Base-by-base conservation (phyloP, 2,329 filamentous ascomycete genomes). In the Elsinoe arachidis region DNA sequence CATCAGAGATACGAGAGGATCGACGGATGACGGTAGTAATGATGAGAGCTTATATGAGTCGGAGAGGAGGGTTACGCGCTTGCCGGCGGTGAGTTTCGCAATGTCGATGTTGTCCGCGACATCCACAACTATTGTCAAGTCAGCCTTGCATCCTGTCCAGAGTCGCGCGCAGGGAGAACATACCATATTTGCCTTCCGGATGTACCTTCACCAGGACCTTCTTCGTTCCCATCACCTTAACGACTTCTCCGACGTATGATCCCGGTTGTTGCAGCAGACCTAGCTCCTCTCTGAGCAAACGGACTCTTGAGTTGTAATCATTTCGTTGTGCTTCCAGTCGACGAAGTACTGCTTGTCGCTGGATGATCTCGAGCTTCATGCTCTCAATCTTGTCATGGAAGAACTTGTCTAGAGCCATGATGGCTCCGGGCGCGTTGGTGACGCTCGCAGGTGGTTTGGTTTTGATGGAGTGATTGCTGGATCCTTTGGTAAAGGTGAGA, bases 361-460 rank as follows among this genome's bases (percentile, higher is more conserved):
- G 92, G 73, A 99, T 92, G 73, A 99, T 99, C 83, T 99, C 92
- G 73, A 99, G 90, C 87, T 97, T 97, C 88, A 97, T 96, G 73
- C 88, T 86, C 88, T 99, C 93, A 77, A 97, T 97, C 82, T 99
- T 99, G 81, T 97, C 97, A 78, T 93, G 89, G 76, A 95, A 99
- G 79, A 96, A 99, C 76, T 88, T 95, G 76, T 97, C 93, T 77
- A 99, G 88, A 83, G 92, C 91, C 93, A 99, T 99, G 73, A 71
- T 85, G 82, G 72, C 69, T 56, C n/a, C 19, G 23, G 17, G 2
- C 49, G 19, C 33, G 49, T 15, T 15, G 10, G 17, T 7, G 49
- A 35, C 33, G 10, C 49, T 37, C 34, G 10, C 49, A 14, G 62
- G 49, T 35, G 43, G 51, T 19, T 23, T 3, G 19, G 10, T 19